Percentiles rank a stretch among this genome's conserved stretches.
phyloP scores from a whole-genome alignment of 331 rosid genomes.

The Telfairia occidentalis region DNA sequence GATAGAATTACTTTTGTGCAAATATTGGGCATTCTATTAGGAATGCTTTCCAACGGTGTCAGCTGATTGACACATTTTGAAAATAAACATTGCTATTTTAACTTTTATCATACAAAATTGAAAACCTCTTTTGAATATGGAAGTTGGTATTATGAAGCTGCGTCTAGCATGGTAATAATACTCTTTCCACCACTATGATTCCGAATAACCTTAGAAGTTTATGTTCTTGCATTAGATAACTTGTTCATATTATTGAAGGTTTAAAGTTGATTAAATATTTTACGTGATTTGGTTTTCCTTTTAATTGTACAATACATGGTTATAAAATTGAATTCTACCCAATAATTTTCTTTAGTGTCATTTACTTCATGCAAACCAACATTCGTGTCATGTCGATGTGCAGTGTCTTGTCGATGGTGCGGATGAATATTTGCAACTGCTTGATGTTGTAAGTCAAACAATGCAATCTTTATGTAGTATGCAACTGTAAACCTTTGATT shows the following conservation, averaged over 20 bases:
- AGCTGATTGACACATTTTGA: not conserved
- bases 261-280: not conserved
- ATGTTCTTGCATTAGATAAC: not conserved
- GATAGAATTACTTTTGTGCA: not conserved
- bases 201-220: not conserved
- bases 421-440: constrained; percentile 61
- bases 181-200: too few species aligned
- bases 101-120: not conserved
- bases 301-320: not conserved
- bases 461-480: constrained; percentile 54
- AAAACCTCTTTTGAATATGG: not conserved
- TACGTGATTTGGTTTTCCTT: not conserved
- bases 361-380: not conserved
- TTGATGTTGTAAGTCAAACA: constrained; percentile 32
- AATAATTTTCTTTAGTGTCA: not conserved
- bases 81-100: not conserved
- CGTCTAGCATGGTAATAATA: too few species aligned
- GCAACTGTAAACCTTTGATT: constrained; percentile 18
- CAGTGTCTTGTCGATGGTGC: constrained; percentile 85
- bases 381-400: constrained; percentile 1
- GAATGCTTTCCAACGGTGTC: not conserved
- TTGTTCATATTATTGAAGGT: not conserved
- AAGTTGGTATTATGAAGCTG: not conserved
- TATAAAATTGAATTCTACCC: not conserved
- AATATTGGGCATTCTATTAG: too few species aligned